Evolutionary conservation across 2,329 filamentous ascomycete genomes (phyloP), one percentile per base, ranked within the genome.

Genomic region (Fusarium zealandicum): DNA sequence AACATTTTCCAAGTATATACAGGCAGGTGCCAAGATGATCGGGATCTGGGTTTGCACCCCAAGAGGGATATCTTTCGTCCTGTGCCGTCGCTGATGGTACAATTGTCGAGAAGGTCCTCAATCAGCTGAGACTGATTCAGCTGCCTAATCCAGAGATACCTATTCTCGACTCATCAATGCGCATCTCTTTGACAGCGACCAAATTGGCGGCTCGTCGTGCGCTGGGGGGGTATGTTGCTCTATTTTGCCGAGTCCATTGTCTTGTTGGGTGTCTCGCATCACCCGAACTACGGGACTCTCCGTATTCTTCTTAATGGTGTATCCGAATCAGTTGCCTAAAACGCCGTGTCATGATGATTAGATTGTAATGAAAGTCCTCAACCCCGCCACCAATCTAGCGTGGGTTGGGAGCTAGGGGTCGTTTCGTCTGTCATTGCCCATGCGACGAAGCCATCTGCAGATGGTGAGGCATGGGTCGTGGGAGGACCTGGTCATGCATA

Each of bases 391-490:
- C 45, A 30, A 33, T 38, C 20, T 17, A 38, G 39, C 35, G 14
- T 25, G 20, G 35, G 17, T 41, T 31, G 36, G 7, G 40, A 30
- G 44, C 20, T 22, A 33, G 13, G 9, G 16, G 36, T 40, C 20
- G 33, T 14, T 17, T 44, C 37, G 10, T 32, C 35, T 35, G 11
- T 59, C 47, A 62, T 51, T 57, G 57, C 14, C 61, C 54, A 6
- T 67, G 64, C 9, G 59, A 62, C 35, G 64, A 57, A 31, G 43
- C 47, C 51, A 66, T 59, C 42, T 67, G 56, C 32, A 67, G 43
- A 33, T 67, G 63, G 41, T 67, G 65, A 49, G 65, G 61, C 58
- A 68, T 61, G 14, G 63, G 59, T 31, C 63, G 59, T 50, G 63
- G 53, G 35, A 65, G 63, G 36, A 57, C 45, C 40, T 68, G 63